Evolutionary conservation across 2,329 filamentous ascomycete species (phyloP), one percentile per base, ranked within the genome.

Genomic region (Chaetomiaceae sp.): DNA sequence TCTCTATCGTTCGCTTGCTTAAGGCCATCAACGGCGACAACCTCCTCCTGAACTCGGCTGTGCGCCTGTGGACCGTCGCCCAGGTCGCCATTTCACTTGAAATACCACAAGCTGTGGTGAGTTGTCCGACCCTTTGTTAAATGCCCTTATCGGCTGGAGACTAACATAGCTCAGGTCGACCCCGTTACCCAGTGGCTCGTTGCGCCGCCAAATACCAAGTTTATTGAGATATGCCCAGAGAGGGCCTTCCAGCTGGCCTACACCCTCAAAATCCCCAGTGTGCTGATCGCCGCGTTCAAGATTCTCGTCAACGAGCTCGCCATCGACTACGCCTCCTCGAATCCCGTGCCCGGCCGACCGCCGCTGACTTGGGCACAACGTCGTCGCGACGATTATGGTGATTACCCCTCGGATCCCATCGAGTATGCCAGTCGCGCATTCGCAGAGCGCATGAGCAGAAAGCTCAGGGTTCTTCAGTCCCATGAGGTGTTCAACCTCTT

Each of bases 11-110:
- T 41, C 75, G 83, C 1, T 69, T 89, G 0, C 70, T 89, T 4
- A 73, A 80, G 60, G 72, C 77, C 10, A 75, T 88, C 36, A 73
- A 81, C 57, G 78, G 77, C 2, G 71, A 76, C 3, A 69, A 75
- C 27, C 72, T 82, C 0, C 69, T 73, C 1, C 65, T 89, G 13
- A 79, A 88, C 65, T 87, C 84, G 0, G 85, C 85, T 0, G 73
- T 78, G 10, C 82, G 85, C 13, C 69, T 86, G 33, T 88, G 82
- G 75, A 87, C 84, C 0, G 73, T 87, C n/a, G 78, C 81, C 30
- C 79, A 77, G 3, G 66, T 88, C 8, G 79, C 82, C 7, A 79
- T 80, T 54, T 73, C 82, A 34, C 76, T 86, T 46, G 79, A 82
- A 25, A 78, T 80, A 51, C 64, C 66, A 2, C 57, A 61, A 4